Conservation (phyloP, 1,139 yeast species). For the Suhomyces anneliseae region DNA sequence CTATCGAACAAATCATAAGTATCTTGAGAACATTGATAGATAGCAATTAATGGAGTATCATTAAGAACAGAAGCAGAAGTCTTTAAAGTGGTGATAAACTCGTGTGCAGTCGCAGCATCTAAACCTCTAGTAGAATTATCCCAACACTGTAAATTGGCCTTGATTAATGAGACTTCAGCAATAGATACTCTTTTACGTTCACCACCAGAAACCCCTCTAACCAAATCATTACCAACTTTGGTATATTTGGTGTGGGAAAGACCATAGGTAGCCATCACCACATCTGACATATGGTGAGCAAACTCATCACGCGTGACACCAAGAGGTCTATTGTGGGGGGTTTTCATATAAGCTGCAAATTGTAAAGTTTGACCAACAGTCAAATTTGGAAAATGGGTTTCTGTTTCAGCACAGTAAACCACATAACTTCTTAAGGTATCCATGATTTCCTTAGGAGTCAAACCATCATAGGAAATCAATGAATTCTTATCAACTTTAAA, state of each 20-base stretch:
- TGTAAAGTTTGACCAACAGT: slow-evolving; percentile 70
- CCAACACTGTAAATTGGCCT: slow-evolving; percentile 68
- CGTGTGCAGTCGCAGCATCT: slow-evolving; percentile 75
- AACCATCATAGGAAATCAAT: slow-evolving; percentile 44
- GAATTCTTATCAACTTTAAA: slow-evolving; percentile 8
- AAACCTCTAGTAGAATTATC: slow-evolving; percentile 77
- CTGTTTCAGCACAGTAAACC: slow-evolving; percentile 70
- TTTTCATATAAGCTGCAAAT: slow-evolving; percentile 63
- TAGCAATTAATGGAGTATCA: slow-evolving; percentile 69
- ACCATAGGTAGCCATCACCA: slow-evolving; percentile 74
- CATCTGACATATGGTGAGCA: slow-evolving; percentile 63
- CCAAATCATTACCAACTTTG: slow-evolving; percentile 67
- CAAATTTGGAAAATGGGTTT: slow-evolving; percentile 69
- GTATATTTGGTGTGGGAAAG: slow-evolving; percentile 67
- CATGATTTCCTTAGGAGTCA: slow-evolving; percentile 47
- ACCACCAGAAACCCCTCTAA: slow-evolving; percentile 84
- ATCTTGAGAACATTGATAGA: slow-evolving; percentile 81
- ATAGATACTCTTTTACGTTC: slow-evolving; percentile 82
- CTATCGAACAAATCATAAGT: slow-evolving; percentile 75
- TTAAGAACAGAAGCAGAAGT: slow-evolving; percentile 59
- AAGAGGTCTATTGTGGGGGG: slow-evolving; percentile 64
- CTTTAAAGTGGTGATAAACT: slow-evolving; percentile 68
- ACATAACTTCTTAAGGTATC: slow-evolving; percentile 66
- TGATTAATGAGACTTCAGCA: slow-evolving; percentile 64
- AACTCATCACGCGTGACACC: slow-evolving; percentile 58